Percentiles rank a stretch among this genome's conserved stretches.
These are phyloP conservation scores for Claviceps purpurea DNA, from an alignment of 2,329 filamentous ascomycete species.

Conservation along the genomic window DNA sequence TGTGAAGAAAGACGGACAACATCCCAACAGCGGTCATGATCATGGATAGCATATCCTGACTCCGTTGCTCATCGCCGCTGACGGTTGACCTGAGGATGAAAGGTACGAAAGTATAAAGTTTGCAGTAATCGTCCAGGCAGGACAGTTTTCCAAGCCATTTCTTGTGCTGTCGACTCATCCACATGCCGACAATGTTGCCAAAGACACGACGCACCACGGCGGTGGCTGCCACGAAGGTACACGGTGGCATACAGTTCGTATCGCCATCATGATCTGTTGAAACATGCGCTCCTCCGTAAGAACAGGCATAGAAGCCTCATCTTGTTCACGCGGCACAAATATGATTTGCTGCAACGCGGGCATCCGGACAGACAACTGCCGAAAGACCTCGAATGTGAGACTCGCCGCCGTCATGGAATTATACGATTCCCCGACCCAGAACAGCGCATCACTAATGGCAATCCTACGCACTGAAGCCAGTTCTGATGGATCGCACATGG, in stretches of 20 bases:
- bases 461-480: conserved; percentile 27
- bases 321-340: conserved; percentile 28
- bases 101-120: background rate
- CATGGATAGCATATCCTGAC: no score
- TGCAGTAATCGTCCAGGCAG: background rate
- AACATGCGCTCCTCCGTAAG: conserved; percentile 22
- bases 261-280: conserved; percentile 23
- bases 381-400: conserved; percentile 26
- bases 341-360: conserved; percentile 27
- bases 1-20: background rate
- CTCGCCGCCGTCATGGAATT: conserved; percentile 25
- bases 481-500: conserved; percentile 27
- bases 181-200: conserved; percentile 2
- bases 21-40: no score
- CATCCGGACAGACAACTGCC: conserved; percentile 24
- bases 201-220: conserved; percentile 24
- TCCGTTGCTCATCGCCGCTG: background rate
- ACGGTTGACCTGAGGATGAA: background rate
- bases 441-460: conserved; percentile 32
- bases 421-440: conserved; percentile 23
- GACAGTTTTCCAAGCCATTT: background rate
- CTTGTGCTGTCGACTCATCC: background rate
- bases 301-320: conserved; percentile 16
- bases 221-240: conserved; percentile 20
- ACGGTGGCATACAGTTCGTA: conserved; percentile 18